These are phyloP conservation scores for Aspergillus costaricaensis DNA, from an alignment of 2,329 filamentous ascomycete genomes.

Conservation along the genomic window DNA sequence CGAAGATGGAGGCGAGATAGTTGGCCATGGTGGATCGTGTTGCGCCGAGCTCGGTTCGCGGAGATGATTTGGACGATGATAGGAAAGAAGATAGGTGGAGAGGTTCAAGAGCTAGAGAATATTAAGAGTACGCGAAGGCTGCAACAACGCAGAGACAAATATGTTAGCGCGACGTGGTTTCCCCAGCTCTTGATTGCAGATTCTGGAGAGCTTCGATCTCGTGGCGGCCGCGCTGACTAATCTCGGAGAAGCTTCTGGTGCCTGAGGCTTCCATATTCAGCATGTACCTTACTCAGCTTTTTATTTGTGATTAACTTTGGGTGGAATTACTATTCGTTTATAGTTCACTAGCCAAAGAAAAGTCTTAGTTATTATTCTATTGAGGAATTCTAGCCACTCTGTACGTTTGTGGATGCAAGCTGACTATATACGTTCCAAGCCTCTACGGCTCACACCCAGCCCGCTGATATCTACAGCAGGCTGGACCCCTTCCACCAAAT, in stretches of 20 bases:
- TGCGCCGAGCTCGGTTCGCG: background rate
- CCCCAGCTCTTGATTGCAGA: constrained; percentile 32
- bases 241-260: constrained; percentile 16
- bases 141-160: constrained; percentile 5
- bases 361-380: too few relatives aligned
- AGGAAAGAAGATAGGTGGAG: too few relatives aligned
- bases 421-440: background rate
- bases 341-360: too few relatives aligned
- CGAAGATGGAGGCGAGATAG: constrained; percentile 99
- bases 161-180: constrained; percentile 6
- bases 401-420: too few relatives aligned
- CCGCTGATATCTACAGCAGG: constrained; percentile 62
- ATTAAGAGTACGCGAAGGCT: background rate
- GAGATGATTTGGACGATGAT: background rate
- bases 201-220: constrained; percentile 37
- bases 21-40: constrained; percentile 71
- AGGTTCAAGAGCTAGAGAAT: background rate
- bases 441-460: constrained; percentile 42
- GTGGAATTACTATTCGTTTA: too few relatives aligned
- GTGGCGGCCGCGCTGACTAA: constrained; percentile 32
- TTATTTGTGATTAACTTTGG: constrained; percentile 26
- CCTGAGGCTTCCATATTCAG: constrained; percentile 17
- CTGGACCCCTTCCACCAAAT: constrained; percentile 64
- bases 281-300: constrained; percentile 24
- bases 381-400: too few relatives aligned